Evolutionary conservation across 2,329 filamentous ascomycete genomes (phyloP).

Genomic region (Coniochaeta pulveracea): DNA sequence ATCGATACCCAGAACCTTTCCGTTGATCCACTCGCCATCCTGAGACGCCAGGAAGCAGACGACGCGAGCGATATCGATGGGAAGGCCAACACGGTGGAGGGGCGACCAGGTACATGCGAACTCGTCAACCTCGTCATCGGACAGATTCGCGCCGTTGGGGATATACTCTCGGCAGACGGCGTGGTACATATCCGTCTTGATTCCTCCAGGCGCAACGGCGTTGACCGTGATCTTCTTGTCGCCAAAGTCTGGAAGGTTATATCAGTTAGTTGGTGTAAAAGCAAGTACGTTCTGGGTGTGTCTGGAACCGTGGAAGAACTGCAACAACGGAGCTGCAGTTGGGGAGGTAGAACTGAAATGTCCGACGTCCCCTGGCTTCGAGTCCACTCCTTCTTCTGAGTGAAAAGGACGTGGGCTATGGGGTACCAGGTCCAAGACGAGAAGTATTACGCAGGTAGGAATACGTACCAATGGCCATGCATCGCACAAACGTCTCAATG

Average conservation of each 20-base stretch:
- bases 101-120: conserved; percentile 51
- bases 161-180: conserved; percentile 52
- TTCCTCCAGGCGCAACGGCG: conserved; percentile 50
- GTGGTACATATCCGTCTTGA: conserved; percentile 57
- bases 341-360: not conserved
- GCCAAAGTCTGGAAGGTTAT: conserved; percentile 38
- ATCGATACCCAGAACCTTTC: conserved; percentile 25
- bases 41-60: conserved; percentile 42
- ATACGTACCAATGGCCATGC: conserved; percentile 53
- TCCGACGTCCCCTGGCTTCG: not conserved
- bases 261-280: conserved; percentile 1
- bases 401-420: not conserved
- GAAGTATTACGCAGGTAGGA: not conserved
- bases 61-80: conserved; percentile 56
- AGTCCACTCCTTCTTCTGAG: not conserved
- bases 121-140: conserved; percentile 46
- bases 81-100: conserved; percentile 53
- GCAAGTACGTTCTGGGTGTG: too few species aligned
- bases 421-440: too few species aligned
- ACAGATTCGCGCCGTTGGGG: conserved; percentile 41
- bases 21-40: conserved; percentile 35
- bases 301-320: not conserved
- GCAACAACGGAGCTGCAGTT: not conserved
- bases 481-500: conserved; percentile 66
- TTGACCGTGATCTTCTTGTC: conserved; percentile 55